Conservation (phyloP, 768 basidiomycete genomes). For the Hygrocybe coccinea region DNA sequence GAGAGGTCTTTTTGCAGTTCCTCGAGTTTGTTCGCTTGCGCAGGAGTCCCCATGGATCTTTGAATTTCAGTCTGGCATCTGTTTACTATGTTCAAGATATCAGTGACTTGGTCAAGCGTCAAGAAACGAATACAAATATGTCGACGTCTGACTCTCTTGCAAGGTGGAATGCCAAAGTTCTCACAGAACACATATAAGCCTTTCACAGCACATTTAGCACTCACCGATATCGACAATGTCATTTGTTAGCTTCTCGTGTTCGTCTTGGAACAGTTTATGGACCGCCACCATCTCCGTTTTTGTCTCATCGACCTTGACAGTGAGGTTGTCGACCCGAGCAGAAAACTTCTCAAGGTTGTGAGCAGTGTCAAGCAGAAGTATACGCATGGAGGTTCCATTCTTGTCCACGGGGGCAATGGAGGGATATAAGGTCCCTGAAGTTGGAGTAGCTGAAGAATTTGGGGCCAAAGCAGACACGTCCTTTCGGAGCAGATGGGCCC, state of each 20-base stretch:
- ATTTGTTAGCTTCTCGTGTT: constrained; percentile 46
- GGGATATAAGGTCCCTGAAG: constrained; percentile 13
- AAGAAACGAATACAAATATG: background rate
- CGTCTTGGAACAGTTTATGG: constrained; percentile 54
- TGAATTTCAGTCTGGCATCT: constrained; percentile 59
- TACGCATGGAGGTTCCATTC: constrained; percentile 62
- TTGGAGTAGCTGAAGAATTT: constrained; percentile 16
- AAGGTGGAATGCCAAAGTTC: no score
- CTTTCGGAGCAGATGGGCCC: constrained; percentile 54
- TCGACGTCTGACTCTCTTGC: background rate
- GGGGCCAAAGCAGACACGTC: constrained; percentile 24
- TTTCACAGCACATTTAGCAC: constrained; percentile 18
- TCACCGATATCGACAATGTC: constrained; percentile 55
- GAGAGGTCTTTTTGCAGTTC: constrained; percentile 37
- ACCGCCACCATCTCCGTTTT: constrained; percentile 49
- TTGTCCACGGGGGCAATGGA: constrained; percentile 56
- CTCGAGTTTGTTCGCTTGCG: constrained; percentile 42
- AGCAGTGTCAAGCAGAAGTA: constrained; percentile 71
- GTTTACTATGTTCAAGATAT: constrained; percentile 42
- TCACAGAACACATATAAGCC: constrained; percentile 16
- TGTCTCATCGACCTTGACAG: constrained; percentile 46
- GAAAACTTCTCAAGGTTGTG: constrained; percentile 66
- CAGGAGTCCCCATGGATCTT: constrained; percentile 51
- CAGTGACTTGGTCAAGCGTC: constrained; percentile 8
- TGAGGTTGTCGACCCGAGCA: constrained; percentile 48